phyloP scores from a whole-genome alignment of 805 yeast genomes.

The Pichia occidentalis region DNA sequence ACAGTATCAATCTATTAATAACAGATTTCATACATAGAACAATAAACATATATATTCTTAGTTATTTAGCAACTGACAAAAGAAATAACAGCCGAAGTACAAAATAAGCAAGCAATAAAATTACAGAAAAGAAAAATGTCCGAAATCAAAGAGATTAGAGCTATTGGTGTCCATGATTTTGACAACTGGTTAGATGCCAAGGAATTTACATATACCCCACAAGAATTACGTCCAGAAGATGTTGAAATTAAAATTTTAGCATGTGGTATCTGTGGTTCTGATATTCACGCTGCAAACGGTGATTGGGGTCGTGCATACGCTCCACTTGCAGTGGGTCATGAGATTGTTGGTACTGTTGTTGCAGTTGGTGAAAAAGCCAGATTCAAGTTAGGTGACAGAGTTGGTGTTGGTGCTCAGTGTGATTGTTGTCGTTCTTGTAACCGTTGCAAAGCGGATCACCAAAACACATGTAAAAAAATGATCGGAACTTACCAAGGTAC shows the following conservation, averaged over 20 bases:
- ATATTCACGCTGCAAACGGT: slow-evolving; percentile 39
- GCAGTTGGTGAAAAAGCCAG: slow-evolving; percentile 31
- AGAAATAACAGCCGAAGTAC: no score
- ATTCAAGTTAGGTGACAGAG: slow-evolving; percentile 41
- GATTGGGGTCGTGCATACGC: slow-evolving; percentile 16
- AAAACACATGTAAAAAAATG: slow-evolving; percentile 42
- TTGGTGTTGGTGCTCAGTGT: slow-evolving; percentile 44
- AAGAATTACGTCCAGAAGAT: slow-evolving; percentile 19
- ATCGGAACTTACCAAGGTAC: slow-evolving; percentile 46
- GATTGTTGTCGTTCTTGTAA: slow-evolving; percentile 35
- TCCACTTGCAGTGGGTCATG: slow-evolving; percentile 38
- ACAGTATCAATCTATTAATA: no score
- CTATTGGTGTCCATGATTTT: slow-evolving; percentile 18
- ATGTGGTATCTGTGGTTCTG: slow-evolving; percentile 48
- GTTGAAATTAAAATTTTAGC: slow-evolving; percentile 40
- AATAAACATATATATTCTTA: no score
- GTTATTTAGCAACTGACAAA: no score
- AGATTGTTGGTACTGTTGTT: slow-evolving; percentile 38
- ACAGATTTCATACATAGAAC: no score
- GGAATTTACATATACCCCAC: slow-evolving; percentile 17
- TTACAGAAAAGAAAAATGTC: no score
- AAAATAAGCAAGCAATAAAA: no score
- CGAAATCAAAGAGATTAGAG: slow-evolving; percentile 11
- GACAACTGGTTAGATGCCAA: slow-evolving; percentile 17
- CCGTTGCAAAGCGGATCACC: slow-evolving; percentile 33